Evolutionary conservation across 2,329 filamentous ascomycete genomes (phyloP).

Genomic region (Rhexocercosporidium sp.): DNA sequence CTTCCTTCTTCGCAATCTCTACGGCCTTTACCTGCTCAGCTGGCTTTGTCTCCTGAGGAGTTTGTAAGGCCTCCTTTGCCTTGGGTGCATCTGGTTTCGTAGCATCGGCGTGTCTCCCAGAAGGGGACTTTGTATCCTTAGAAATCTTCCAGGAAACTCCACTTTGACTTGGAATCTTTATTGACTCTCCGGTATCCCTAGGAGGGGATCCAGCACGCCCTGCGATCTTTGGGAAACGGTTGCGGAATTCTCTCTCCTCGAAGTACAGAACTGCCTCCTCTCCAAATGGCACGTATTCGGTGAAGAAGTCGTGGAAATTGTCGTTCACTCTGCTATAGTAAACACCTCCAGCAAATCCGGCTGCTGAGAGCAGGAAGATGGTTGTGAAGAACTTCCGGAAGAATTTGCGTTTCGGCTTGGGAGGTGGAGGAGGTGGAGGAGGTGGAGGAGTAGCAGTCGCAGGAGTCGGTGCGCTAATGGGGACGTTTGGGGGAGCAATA

Average conservation of each 20-base stretch:
- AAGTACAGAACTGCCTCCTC: constrained; percentile 95
- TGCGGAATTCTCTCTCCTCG: constrained; percentile 92
- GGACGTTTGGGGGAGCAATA: constrained; percentile 54
- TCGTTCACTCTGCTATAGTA: constrained; percentile 94
- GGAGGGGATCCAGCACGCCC: constrained; percentile 36
- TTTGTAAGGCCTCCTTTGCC: constrained; percentile 37
- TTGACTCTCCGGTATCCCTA: constrained; percentile 67
- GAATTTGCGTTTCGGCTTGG: constrained; percentile 64
- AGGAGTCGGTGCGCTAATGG: constrained; percentile 50
- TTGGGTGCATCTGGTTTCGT: constrained; percentile 35
- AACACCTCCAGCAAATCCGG: constrained; percentile 86
- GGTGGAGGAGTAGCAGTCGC: constrained; percentile 43
- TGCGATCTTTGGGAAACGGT: constrained; percentile 70
- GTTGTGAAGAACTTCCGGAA: constrained; percentile 79
- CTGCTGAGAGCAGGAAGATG: constrained; percentile 73
- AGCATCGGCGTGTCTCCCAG: constrained; percentile 67
- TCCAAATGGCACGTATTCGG: constrained; percentile 92
- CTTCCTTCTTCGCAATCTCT: constrained; percentile 44
- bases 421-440: constrained; percentile 46
- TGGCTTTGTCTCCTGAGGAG: constrained; percentile 37
- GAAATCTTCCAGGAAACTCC: constrained; percentile 82
- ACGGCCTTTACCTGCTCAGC: constrained; percentile 41
- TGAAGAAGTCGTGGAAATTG: constrained; percentile 99
- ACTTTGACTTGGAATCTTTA: constrained; percentile 85
- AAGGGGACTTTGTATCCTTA: constrained; percentile 58